Evolutionary conservation across 495 filamentous ascomycete genomes (phyloP).

Genomic region (Penicillium samsonianum): DNA sequence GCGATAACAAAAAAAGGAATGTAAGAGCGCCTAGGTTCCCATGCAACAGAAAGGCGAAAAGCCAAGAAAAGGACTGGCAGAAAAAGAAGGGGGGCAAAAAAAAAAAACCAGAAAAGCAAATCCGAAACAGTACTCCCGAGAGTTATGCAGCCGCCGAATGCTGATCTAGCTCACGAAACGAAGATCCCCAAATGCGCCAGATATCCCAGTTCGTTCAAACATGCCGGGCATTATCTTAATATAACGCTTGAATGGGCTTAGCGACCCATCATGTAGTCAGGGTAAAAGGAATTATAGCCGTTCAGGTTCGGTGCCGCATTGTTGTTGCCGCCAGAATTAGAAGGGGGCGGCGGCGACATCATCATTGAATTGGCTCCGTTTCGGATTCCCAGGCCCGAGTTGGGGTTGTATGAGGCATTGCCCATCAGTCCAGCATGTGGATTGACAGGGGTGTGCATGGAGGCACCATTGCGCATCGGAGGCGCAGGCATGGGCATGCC

Average conservation of each 20-base stretch:
- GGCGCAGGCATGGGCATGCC: slow-evolving; percentile 37
- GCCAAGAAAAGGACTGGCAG: slow-evolving; percentile 15
- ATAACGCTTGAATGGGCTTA: slow-evolving; percentile 34
- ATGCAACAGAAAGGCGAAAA: slow-evolving; percentile 32
- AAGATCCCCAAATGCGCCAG: slow-evolving; percentile 49
- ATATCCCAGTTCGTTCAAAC: slow-evolving; percentile 50
- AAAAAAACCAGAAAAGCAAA: slow-evolving; percentile 28
- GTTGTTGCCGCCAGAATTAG: slow-evolving; percentile 37
- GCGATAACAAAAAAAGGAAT: slow-evolving; percentile 24
- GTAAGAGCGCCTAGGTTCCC: slow-evolving; percentile 43
- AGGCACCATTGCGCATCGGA: slow-evolving; percentile 36
- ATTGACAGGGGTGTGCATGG: slow-evolving; percentile 36
- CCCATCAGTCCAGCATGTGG: slow-evolving; percentile 38
- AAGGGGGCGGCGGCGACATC: slow-evolving; percentile 42
- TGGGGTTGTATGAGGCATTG: slow-evolving; percentile 43
- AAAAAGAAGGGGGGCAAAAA: slow-evolving; percentile 17
- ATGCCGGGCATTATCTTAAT: slow-evolving; percentile 50
- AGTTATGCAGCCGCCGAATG: slow-evolving; percentile 50
- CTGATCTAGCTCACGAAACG: slow-evolving; percentile 50
- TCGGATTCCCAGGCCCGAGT: slow-evolving; percentile 48
- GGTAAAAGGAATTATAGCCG: slow-evolving; percentile 51
- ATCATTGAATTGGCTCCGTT: slow-evolving; percentile 48
- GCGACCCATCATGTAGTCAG: slow-evolving; percentile 63
- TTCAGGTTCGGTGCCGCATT: slow-evolving; percentile 44
- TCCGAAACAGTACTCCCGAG: slow-evolving; percentile 46